Conservation (phyloP, 345 rosid genomes). For the Aquilaria yunnanensis region DNA sequence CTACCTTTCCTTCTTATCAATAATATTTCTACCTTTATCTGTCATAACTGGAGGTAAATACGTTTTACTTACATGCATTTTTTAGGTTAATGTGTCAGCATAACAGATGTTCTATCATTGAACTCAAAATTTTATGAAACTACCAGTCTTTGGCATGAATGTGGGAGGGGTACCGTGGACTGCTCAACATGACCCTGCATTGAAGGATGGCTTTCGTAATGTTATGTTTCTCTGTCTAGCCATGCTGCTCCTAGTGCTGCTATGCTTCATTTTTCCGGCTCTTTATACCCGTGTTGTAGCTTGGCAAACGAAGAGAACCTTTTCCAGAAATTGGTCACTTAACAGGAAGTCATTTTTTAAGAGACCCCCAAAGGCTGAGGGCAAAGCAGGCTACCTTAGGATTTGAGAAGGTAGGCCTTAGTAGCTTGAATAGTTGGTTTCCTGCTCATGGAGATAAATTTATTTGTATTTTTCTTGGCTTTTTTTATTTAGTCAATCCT, state of each 20-base stretch:
- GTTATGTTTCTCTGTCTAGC: conserved; percentile 72
- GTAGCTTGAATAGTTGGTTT: background rate
- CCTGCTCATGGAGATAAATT: too few relatives aligned
- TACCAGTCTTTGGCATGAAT: conserved; percentile 92
- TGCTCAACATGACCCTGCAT: conserved; percentile 47
- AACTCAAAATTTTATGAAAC: background rate
- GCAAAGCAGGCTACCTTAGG: conserved; percentile 69
- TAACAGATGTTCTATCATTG: background rate
- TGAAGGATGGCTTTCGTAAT: conserved; percentile 74
- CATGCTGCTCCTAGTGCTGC: conserved; percentile 46
- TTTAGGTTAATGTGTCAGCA: too few relatives aligned
- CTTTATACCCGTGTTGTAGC: conserved; percentile 38
- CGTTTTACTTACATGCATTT: background rate
- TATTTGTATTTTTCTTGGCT: background rate
- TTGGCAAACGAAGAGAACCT: conserved; percentile 45
- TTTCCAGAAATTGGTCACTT: conserved; percentile 64
- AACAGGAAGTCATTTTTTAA: conserved; percentile 62
- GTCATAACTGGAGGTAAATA: conserved; percentile 87
- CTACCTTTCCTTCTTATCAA: conserved; percentile 92
- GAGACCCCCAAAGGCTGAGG: conserved; percentile 39
- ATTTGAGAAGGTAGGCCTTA: conserved; percentile 27
- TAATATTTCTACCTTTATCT: conserved; percentile 87
- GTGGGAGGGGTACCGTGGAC: conserved; percentile 99
- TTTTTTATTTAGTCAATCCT: background rate
- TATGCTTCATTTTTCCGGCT: conserved; percentile 67